Conservation (phyloP, 106 monocot genomes). For the Dactylorhiza incarnata region DNA sequence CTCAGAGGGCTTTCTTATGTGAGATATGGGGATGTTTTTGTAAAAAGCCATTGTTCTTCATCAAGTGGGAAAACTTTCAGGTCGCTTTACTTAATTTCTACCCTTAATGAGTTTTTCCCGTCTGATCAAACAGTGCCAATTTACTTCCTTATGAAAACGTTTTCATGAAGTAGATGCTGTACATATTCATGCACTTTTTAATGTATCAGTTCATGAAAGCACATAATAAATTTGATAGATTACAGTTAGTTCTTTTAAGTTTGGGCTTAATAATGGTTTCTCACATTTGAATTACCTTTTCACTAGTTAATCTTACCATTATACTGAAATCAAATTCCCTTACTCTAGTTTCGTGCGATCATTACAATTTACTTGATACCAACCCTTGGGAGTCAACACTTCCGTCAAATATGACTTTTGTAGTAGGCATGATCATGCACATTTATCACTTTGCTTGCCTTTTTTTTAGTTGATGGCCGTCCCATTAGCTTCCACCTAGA, state of each 20-base stretch:
- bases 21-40: constrained; percentile 95
- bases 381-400: not conserved
- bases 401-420: not conserved
- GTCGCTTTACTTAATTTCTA: constrained; percentile 22
- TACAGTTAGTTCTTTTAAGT: not conserved
- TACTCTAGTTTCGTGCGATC: no score
- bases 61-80: constrained; percentile 56
- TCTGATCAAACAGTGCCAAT: not conserved
- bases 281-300: not conserved
- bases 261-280: not conserved
- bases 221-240: not conserved
- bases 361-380: not conserved
- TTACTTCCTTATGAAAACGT: not conserved
- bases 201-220: not conserved
- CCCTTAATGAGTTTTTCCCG: not conserved
- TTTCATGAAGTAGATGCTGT: no score
- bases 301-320: not conserved
- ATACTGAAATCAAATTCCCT: not conserved
- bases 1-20: constrained; percentile 65
- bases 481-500: no score
- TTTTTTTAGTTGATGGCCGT: no score
- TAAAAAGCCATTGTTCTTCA: constrained; percentile 44
- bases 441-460: not conserved
- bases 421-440: not conserved
- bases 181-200: not conserved